Percentiles rank a stretch among this genome's conserved stretches.
Evolutionary conservation across 345 rosid genomes (phyloP).

Genomic region (Citrus glauca): DNA sequence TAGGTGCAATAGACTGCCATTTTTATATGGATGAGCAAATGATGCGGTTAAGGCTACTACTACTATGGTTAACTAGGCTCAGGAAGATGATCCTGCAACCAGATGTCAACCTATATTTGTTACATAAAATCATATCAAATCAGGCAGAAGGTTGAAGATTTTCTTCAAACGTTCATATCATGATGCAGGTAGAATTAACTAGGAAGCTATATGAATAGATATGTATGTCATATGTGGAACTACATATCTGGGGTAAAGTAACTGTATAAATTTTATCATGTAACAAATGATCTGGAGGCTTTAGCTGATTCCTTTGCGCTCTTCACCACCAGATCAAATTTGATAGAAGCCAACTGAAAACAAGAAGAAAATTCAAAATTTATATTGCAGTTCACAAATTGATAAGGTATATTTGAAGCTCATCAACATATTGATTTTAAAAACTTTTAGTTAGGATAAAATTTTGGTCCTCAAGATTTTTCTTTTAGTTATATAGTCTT

Average conservation of each 20-base stretch:
- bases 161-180: background rate
- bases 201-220: background rate
- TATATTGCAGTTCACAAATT: background rate
- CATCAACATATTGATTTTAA: background rate
- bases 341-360: conserved; percentile 80
- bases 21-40: too few species aligned
- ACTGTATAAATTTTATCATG: conserved; percentile 17
- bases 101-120: background rate
- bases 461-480: background rate
- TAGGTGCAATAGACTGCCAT: too few species aligned
- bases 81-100: background rate
- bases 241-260: background rate
- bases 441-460: background rate
- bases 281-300: conserved; percentile 38
- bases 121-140: background rate
- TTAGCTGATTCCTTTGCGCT: conserved; percentile 49
- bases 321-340: conserved; percentile 70
- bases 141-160: background rate
- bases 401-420: background rate
- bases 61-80: too few species aligned
- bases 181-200: background rate
- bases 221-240: background rate
- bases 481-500: background rate
- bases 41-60: too few species aligned
- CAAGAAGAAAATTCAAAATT: background rate